phyloP scores from a whole-genome alignment of 129 eudicot species.

The Centaurea solstitialis region DNA sequence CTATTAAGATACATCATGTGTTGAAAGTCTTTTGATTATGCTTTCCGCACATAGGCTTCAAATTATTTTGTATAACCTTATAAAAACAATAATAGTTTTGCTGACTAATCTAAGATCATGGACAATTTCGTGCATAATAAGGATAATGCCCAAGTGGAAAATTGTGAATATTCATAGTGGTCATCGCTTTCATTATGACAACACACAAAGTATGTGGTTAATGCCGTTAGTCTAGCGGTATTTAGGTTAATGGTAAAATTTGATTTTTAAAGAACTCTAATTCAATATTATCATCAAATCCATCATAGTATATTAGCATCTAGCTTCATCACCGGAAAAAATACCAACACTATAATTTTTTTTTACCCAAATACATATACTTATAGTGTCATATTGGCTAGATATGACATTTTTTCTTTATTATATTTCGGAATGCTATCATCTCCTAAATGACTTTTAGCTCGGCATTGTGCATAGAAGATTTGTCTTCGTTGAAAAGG shows the following conservation, averaged over 20 bases:
- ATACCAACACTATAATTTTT: background rate
- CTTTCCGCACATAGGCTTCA: background rate
- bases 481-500: background rate
- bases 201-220: background rate
- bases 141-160: no score
- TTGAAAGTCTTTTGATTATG: background rate
- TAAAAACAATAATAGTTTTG: no score
- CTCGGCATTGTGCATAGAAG: no score
- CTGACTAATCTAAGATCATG: background rate
- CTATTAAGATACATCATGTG: background rate
- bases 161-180: background rate
- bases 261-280: no score
- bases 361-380: background rate
- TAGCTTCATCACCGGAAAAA: constrained; percentile 5
- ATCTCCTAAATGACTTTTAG: background rate
- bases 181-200: background rate
- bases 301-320: background rate
- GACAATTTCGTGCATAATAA: background rate
- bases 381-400: background rate
- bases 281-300: no score
- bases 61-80: no score
- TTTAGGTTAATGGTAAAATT: background rate
- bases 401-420: background rate
- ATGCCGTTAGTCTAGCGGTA: no score
- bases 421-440: background rate